These are phyloP conservation scores for Fomitopsis serialis DNA, from an alignment of 768 basidiomycete genomes.

Conservation along the genomic window DNA sequence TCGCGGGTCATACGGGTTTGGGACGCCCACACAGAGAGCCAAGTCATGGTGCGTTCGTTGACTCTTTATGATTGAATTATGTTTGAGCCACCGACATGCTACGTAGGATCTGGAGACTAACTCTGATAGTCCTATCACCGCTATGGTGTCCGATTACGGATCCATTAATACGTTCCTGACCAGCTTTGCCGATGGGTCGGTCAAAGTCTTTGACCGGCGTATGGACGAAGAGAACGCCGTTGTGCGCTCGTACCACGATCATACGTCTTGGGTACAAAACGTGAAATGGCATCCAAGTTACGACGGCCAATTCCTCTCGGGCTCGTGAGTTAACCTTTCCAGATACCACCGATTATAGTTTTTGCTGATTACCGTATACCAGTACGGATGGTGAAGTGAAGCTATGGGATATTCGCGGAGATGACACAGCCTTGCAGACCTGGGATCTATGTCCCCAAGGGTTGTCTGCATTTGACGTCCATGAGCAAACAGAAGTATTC, in stretches of 20 bases:
- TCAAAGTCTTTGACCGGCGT: slow-evolving; percentile 91
- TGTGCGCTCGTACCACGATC: slow-evolving; percentile 68
- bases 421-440: slow-evolving; percentile 50
- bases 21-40: slow-evolving; percentile 90
- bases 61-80: neutral
- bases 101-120: slow-evolving; percentile 83
- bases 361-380: slow-evolving; percentile 1
- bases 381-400: slow-evolving; percentile 89
- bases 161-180: slow-evolving; percentile 79
- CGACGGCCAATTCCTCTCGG: slow-evolving; percentile 72
- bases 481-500: slow-evolving; percentile 77
- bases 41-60: slow-evolving; percentile 51
- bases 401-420: slow-evolving; percentile 81
- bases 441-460: slow-evolving; percentile 68
- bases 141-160: slow-evolving; percentile 73
- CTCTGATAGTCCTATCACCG: slow-evolving; percentile 85
- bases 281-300: slow-evolving; percentile 77
- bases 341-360: neutral
- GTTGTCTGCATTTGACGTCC: slow-evolving; percentile 82
- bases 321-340: slow-evolving; percentile 71
- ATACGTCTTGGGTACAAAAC: slow-evolving; percentile 86
- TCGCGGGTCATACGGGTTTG: slow-evolving; percentile 84
- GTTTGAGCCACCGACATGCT: slow-evolving; percentile 1
- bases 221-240: slow-evolving; percentile 78
- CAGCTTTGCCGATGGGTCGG: slow-evolving; percentile 87